Evolutionary conservation across 331 rosid species (phyloP).

Genomic region (Spiraea crenata): DNA sequence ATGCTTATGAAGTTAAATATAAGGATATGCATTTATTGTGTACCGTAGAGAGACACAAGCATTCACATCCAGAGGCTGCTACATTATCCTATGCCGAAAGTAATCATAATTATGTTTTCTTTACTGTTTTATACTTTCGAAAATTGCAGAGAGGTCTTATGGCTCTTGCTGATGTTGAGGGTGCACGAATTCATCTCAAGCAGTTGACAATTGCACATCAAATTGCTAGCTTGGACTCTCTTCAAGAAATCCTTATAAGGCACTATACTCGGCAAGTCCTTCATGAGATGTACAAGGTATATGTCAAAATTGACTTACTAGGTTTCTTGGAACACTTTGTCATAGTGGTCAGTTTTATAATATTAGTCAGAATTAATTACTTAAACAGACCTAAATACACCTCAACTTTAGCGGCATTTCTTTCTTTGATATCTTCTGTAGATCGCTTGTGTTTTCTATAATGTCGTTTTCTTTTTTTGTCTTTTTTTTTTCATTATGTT

Average conservation of each 20-base stretch:
- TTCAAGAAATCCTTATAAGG: conserved; percentile 69
- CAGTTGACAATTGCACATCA: conserved; percentile 80
- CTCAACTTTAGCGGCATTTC: neutral
- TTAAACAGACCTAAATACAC: neutral
- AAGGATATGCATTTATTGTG: neutral
- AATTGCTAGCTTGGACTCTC: conserved; percentile 88
- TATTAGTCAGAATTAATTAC: neutral
- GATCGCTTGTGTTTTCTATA: neutral
- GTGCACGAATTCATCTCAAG: conserved; percentile 84
- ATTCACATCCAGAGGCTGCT: neutral
- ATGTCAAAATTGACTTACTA: conserved; percentile 1
- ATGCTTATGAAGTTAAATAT: neutral
- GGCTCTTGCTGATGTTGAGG: conserved; percentile 98
- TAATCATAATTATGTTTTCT: neutral
- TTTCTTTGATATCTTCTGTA: neutral
- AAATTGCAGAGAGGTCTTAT: conserved; percentile 82
- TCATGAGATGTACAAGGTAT: conserved; percentile 94
- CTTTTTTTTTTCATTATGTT: too few species aligned
- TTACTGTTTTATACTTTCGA: neutral
- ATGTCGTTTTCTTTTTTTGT: neutral
- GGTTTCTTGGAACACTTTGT: neutral
- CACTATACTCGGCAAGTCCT: conserved; percentile 88
- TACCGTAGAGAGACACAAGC: neutral
- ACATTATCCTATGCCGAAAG: neutral
- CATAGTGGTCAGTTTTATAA: neutral